Conservation (phyloP, 164 flowering plant genomes). For the Taxillus chinensis region DNA sequence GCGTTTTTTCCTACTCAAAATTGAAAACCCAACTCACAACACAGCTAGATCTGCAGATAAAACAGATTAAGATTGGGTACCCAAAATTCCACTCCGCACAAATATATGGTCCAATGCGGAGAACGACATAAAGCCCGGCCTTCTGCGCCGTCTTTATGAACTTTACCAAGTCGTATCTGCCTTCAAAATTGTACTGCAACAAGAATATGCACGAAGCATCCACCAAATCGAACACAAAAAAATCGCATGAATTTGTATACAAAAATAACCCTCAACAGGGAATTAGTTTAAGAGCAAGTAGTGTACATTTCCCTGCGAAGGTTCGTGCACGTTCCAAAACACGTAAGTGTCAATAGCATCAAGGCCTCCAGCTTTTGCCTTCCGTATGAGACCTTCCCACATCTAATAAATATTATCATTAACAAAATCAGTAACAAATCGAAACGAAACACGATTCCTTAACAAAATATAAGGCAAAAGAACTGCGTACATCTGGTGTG, state of each 20-base stretch:
- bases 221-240: neutral
- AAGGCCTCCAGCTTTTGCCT: constrained; percentile 74
- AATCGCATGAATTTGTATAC: neutral
- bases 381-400: constrained; percentile 77
- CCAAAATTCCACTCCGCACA: constrained; percentile 94
- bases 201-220: constrained; percentile 10
- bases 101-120: constrained; percentile 85
- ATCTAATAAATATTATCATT: constrained; percentile 28
- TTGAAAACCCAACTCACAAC: too few relatives aligned
- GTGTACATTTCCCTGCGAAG: constrained; percentile 54
- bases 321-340: constrained; percentile 85
- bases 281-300: neutral
- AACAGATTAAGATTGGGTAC: constrained; percentile 19
- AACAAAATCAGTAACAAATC: neutral
- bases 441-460: neutral
- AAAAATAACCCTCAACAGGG: neutral
- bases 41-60: constrained; percentile 1
- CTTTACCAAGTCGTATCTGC: constrained; percentile 73
- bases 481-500: constrained; percentile 39
- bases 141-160: constrained; percentile 65
- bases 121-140: constrained; percentile 78
- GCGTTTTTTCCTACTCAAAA: too few relatives aligned
- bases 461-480: constrained; percentile 3
- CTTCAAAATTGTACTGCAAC: constrained; percentile 67
- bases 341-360: constrained; percentile 77